These are phyloP conservation scores for Urtica urens DNA, from an alignment of 306 rosid genomes.

Conservation along the genomic window DNA sequence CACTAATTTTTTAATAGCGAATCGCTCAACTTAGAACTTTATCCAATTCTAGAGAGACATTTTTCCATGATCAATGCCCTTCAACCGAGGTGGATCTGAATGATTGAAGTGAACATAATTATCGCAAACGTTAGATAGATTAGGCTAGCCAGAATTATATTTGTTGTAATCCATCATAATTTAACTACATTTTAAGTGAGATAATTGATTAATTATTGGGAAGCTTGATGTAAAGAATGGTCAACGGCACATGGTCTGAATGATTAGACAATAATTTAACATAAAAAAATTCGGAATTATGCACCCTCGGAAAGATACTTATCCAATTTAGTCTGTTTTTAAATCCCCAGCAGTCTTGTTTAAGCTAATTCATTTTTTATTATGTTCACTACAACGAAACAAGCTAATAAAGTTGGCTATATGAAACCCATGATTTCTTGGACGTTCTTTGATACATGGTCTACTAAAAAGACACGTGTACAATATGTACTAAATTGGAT, in stretches of 20 bases:
- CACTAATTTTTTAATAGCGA: too few species aligned
- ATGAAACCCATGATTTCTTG: neutral
- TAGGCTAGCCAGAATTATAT: too few species aligned
- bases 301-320: slow-evolving; percentile 10
- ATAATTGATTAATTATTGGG: neutral
- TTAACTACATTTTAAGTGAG: neutral
- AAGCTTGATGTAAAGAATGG: slow-evolving; percentile 7
- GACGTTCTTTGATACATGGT: neutral
- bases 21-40: too few species aligned
- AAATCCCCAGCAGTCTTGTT: neutral
- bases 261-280: slow-evolving; percentile 19
- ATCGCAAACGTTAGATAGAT: slow-evolving; percentile 1
- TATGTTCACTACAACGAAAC: neutral
- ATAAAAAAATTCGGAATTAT: neutral
- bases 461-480: neutral
- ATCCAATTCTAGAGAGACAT: neutral
- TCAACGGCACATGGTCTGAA: slow-evolving; percentile 24
- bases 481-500: too few species aligned
- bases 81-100: slow-evolving; percentile 13
- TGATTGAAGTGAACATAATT: slow-evolving; percentile 11
- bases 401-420: neutral
- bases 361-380: slow-evolving; percentile 3
- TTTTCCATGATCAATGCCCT: neutral
- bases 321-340: slow-evolving; percentile 3
- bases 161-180: neutral